Base-by-base conservation (phyloP, 306 rosid species). In the Sophora flavescens region DNA sequence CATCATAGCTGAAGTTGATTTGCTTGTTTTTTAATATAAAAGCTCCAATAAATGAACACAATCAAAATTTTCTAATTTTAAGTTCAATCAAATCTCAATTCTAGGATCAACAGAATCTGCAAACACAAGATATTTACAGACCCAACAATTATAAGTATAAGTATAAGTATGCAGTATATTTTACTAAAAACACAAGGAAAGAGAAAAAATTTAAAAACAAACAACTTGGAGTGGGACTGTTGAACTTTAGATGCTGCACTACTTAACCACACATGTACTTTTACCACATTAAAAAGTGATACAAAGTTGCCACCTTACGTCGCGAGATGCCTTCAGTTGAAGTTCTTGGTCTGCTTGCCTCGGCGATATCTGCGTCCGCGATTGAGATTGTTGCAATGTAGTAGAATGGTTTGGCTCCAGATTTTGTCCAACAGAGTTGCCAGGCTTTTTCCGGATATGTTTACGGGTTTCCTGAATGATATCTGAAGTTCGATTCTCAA, bases 261-360 rank as follows among this genome's bases (percentile, higher is more conserved):
- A 47, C 79, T 72, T 77, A 75, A 75, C 62, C 68, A 76, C 58
- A 28, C 57, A 70, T 12, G 41, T 67, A 75, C 18, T 59, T 80
- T 63, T 75, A 82, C 74, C 75, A 77, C 83, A 89, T 78, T 50
- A 86, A 90, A 88, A 84, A 88, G 90, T 77, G 79, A 92, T 87
- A 89, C 89, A 93, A 14, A 85, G 91, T 90, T 87, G 93, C 94
- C 93, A 91, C 97, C 97, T 91, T 89, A 91, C 94, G 91, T 91
- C 97, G 88, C 97, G 92, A 81, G 97, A 93, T 78, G 98, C 98
- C 91, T 91, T 93, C 91, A 93, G 78, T 82, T 93, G 98, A 86
- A 95, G 98, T 74, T 89, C 97, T 70, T 89, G 87, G 86, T 82
- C 90, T 57, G 91, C 80, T 83, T 90, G 93, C 67, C 59, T 75